phyloP scores from a whole-genome alignment of 192 early-diverging fungal species.

The Entomortierella lignicola region DNA sequence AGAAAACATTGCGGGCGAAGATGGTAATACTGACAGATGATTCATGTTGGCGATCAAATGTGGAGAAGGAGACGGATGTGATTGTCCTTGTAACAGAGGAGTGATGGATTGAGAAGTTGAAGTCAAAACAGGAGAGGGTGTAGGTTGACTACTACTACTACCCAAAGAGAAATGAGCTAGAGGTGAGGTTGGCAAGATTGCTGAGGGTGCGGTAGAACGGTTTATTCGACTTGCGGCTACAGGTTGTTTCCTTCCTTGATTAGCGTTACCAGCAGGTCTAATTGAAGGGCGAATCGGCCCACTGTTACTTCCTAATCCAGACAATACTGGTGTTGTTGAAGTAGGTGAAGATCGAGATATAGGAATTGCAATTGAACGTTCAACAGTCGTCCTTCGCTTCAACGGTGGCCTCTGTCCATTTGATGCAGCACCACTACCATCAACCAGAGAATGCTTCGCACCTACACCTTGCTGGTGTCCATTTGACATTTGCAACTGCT shows the following conservation, averaged over 20 bases:
- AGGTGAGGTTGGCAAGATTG: slow-evolving; percentile 12
- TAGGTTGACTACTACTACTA: slow-evolving; percentile 11
- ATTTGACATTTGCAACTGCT: slow-evolving; percentile 4
- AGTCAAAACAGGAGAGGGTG: slow-evolving; percentile 28
- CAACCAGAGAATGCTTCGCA: slow-evolving; percentile 22
- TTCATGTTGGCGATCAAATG: slow-evolving; percentile 30
- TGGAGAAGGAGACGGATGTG: slow-evolving; percentile 40
- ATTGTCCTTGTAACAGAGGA: background rate
- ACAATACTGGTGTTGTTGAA: too few species aligned
- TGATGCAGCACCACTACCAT: slow-evolving; percentile 3
- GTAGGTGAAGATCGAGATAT: background rate
- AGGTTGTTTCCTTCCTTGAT: slow-evolving; percentile 13
- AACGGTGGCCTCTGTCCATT: slow-evolving; percentile 31
- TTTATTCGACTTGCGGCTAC: slow-evolving; percentile 1
- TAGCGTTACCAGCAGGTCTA: slow-evolving; percentile 2
- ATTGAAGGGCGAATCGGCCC: slow-evolving; percentile 16
- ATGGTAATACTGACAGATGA: slow-evolving; percentile 39
- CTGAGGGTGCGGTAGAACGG: slow-evolving; percentile 2
- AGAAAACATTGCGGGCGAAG: slow-evolving; percentile 31
- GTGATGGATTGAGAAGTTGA: slow-evolving; percentile 13
- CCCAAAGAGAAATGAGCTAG: slow-evolving; percentile 12
- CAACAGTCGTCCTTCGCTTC: slow-evolving; percentile 39
- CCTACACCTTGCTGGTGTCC: slow-evolving; percentile 8
- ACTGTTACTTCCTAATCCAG: background rate
- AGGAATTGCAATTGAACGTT: background rate